A percentile compares a stretch with the other conserved stretches of the same genome.
Conservation (phyloP, 169 alveolate species). For the Plasmodium malariae region DNA sequence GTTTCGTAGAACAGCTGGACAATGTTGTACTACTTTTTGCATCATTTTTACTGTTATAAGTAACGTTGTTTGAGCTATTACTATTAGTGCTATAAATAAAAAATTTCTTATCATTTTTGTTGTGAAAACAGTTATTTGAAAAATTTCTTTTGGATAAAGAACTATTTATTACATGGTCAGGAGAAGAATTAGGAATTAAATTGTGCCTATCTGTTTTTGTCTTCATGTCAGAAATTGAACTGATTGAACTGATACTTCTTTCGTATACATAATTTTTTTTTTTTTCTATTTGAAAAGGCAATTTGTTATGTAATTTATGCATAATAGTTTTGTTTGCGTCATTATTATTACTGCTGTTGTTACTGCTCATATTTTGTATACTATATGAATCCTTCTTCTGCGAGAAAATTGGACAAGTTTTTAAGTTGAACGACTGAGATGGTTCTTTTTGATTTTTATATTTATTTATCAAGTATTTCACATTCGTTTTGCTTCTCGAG, state of each 20-base stretch:
- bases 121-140: not conserved
- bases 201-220: conserved; percentile 6
- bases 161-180: not conserved
- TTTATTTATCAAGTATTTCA: conserved; percentile 33
- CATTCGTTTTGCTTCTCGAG: conserved; percentile 41
- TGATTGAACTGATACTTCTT: conserved; percentile 15
- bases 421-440: not conserved
- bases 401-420: not conserved
- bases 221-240: not conserved
- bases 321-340: not conserved
- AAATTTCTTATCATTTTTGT: not conserved
- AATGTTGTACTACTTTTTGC: not conserved
- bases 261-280: conserved; percentile 19
- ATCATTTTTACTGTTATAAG: not conserved
- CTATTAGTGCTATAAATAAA: not conserved
- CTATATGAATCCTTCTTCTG: not conserved
- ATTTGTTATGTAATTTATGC: not conserved
- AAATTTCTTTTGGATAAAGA: not conserved
- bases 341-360: conserved; percentile 1
- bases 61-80: not conserved
- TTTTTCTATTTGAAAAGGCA: not conserved
- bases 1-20: conserved; percentile 19
- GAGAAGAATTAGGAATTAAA: not conserved
- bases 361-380: not conserved
- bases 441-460: conserved; percentile 19